Evolutionary conservation across 78 protist species (phyloP).

Genomic region (Trichosphaerium sp.): DNA sequence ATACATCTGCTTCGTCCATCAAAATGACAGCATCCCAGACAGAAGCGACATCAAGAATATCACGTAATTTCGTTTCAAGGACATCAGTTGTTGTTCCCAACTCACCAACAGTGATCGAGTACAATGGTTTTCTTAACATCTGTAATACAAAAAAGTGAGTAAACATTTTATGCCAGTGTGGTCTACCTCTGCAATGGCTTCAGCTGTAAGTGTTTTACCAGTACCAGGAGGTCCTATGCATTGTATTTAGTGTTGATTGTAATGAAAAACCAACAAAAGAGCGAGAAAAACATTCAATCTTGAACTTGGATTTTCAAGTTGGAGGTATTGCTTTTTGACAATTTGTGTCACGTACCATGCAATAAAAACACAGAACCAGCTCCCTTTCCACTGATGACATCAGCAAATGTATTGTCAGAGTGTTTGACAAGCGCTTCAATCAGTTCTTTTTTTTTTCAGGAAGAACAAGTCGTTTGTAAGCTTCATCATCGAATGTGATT

Average conservation of each 20-base stretch:
- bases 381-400: slow-evolving; percentile 28
- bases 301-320: too few species aligned
- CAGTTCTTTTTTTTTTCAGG: neutral
- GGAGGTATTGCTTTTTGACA: too few species aligned
- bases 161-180: too few species aligned
- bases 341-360: too few species aligned
- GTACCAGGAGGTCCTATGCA: neutral
- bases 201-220: slow-evolving; percentile 39
- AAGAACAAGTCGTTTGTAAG: slow-evolving; percentile 10
- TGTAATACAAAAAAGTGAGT: too few species aligned
- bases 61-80: slow-evolving; percentile 4
- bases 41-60: slow-evolving; percentile 13
- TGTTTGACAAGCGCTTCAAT: neutral
- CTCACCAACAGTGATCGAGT: slow-evolving; percentile 22
- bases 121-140: slow-evolving; percentile 20
- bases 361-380: too few species aligned
- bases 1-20: slow-evolving; percentile 9
- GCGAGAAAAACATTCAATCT: too few species aligned
- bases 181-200: slow-evolving; percentile 33
- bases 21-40: neutral
- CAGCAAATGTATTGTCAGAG: neutral
- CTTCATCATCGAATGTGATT: slow-evolving; percentile 4
- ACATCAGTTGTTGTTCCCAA: slow-evolving; percentile 4
- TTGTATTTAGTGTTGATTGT: too few species aligned
- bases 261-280: too few species aligned